A percentile compares a stretch with the other conserved stretches of the same genome.
phyloP scores from a whole-genome alignment of 352 stramenopile species.

The Thraustochytrium sp. region DNA sequence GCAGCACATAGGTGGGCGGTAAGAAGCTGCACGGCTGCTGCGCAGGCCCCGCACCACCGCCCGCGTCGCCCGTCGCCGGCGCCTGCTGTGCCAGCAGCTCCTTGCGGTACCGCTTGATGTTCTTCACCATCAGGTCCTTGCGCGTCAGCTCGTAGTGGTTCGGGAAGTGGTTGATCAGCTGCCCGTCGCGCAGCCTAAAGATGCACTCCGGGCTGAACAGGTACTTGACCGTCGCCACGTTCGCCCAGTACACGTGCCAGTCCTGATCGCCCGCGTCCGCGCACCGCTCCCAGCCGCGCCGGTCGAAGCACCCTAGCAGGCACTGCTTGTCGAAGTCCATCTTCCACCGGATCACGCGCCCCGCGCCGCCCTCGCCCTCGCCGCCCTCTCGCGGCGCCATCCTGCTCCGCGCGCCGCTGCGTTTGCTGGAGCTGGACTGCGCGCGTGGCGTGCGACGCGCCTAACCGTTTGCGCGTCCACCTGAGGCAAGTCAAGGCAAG shows the following conservation, averaged over 20 bases:
- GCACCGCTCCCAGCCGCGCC: conserved; percentile 65
- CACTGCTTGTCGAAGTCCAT: conserved; percentile 34
- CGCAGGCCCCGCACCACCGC: conserved; percentile 45
- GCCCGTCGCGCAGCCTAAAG: conserved; percentile 57
- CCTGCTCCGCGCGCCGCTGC: no score
- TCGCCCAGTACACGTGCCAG: conserved; percentile 89
- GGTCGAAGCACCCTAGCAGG: conserved; percentile 44
- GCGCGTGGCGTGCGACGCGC: no score
- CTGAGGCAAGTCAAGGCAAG: no score
- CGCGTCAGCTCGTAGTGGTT: conserved; percentile 79
- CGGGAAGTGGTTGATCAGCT: conserved; percentile 85
- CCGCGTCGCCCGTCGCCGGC: conserved; percentile 55
- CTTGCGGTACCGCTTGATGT: conserved; percentile 72
- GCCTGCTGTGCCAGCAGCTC: not conserved
- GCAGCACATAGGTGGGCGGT: conserved; percentile 80
- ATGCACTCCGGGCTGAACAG: conserved; percentile 76
- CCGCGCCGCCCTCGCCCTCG: no score
- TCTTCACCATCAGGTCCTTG: conserved; percentile 90
- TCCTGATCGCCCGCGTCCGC: conserved; percentile 67
- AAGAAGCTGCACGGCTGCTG: conserved; percentile 74
- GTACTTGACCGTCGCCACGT: conserved; percentile 71
- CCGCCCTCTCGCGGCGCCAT: no score
- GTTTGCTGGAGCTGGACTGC: no score
- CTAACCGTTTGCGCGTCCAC: no score
- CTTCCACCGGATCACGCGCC: conserved; percentile 17